Base-by-base conservation (phyloP, 2,329 filamentous ascomycete species). In the Teratosphaeria viscida region DNA sequence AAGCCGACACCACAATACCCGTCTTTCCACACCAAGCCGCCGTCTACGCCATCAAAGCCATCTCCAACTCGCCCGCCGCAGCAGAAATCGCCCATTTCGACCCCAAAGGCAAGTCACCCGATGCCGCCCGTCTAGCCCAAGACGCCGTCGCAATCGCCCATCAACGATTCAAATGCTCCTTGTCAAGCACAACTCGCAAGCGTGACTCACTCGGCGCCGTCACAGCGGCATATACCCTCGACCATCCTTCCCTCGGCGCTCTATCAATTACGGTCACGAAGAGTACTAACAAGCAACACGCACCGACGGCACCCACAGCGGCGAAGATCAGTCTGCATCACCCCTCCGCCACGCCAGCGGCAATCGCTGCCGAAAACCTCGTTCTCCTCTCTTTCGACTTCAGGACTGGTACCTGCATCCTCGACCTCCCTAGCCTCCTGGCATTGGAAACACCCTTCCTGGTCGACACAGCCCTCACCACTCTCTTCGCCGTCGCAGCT, bases 81-180 rank as follows among this genome's bases (percentile, higher is more conserved):
- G 71, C 71, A 4, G 70, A 71, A 19, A 75, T 91, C 5, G 86
- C 88, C 1, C 77, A 86, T 0, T 79, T 89, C 14, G 88, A 89
- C 73, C 88, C 88, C 1, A 75, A 77, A 1, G 82, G 85, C 0
- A 85, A 85, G 12, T 82, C 85, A 0, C 82, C 81, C 53, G 86
- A 84, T 1, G 75, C 85, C 1, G 84, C 86, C 60, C 78, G 81
- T 29, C 75, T 85, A 2, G 77, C 81, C 52, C 84, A 88, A 68
- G 77, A 81, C 2, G 77, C 80, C 0, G 80, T 86, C 10, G 78
- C 85, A 3, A 78, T 79, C 60, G 82, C 85, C 37, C 87, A 87
- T 0, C 84, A 88, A 69, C 79, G 82, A 35, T 87, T 90, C 73
- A 85, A 83, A 65, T 88, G 84, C 27, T 80, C 85, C 2, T 80